Base-by-base conservation (phyloP, 257 asterid genomes). In the Verbascum thapsus region DNA sequence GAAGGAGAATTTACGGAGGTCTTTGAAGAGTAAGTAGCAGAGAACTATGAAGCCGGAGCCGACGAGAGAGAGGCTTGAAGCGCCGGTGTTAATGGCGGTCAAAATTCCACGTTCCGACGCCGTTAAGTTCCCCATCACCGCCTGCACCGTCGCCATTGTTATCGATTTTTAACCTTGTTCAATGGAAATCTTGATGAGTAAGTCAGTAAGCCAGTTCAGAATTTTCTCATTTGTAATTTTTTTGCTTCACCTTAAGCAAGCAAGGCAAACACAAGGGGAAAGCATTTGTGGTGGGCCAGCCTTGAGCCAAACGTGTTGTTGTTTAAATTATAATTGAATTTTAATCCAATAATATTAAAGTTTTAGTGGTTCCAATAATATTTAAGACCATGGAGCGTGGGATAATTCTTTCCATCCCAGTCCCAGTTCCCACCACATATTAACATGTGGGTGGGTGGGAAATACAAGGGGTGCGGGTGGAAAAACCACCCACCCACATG, bases 31-130 rank as follows among this genome's bases (percentile, higher is more conserved):
- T 19, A 94, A 48, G 68, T 94, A 94, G 79, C 99, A 94, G 17
- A 94, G 83, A 47, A 87, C 99, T 58, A 94, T 94, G 85, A 94
- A 94, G 53, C 90, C 96, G 13, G 99, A 94, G 23, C 97, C 99
- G 39, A 82, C 63, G 70, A 94, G 81, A 30, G 97, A 94, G 45
- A 94, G 74, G 68, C 80, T 83, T 59, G 99, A 88, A 40, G 92
- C 97, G 69, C 87, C 86, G 70, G 88, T 73, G 78, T 94, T 94
- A 10, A 94, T 82, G 45, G 88, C 83, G 49, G 90, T 84, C 67
- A 90, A 63, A 38, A 90, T 19, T 15, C 60, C 80, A 53, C 99
- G 90, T 17, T 94, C 95, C 34, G 75, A 10, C 60, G 85, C 81
- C 82, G 97, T 77, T 38, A 94, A 78, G 79, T 71, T 82, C 66